Conservation (phyloP, 2,329 filamentous ascomycete species). For the Beauveria varroae region DNA sequence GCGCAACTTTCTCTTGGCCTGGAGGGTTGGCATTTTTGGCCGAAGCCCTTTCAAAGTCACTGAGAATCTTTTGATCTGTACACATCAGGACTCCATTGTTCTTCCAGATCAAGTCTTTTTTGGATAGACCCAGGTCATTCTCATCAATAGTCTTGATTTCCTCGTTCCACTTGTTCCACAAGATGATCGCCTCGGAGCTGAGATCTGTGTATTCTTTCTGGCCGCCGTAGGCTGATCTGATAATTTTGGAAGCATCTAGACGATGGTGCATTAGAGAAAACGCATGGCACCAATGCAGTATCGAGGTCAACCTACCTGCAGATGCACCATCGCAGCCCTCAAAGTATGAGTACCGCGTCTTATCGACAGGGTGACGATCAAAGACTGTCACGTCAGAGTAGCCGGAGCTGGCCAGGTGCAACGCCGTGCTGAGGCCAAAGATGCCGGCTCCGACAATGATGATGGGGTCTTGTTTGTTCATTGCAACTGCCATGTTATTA, state of each 20-base stretch:
- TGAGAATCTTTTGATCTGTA: neutral
- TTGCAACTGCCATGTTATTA: neutral
- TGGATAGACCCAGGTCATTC: neutral
- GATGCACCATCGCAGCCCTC: constrained; percentile 36
- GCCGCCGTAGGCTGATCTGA: constrained; percentile 30
- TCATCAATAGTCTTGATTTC: constrained; percentile 28
- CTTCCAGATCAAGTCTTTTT: constrained; percentile 22
- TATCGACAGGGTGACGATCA: constrained; percentile 36
- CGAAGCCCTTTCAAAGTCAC: neutral
- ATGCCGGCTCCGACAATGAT: constrained; percentile 6
- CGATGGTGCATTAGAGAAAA: neutral
- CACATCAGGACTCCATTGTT: constrained; percentile 25
- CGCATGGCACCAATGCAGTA: neutral
- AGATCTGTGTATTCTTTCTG: constrained; percentile 40
- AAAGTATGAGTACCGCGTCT: constrained; percentile 31
- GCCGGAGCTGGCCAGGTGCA: constrained; percentile 27
- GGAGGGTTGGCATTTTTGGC: neutral
- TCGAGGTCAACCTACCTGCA: constrained; percentile 22
- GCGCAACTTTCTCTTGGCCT: neutral
- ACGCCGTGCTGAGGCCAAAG: constrained; percentile 28
- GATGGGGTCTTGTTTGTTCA: neutral
- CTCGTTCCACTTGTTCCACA: constrained; percentile 39
- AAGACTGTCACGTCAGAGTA: constrained; percentile 41
- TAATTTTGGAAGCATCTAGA: constrained; percentile 30
- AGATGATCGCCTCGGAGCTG: constrained; percentile 31